These are phyloP conservation scores for Apiospora rasikravindrae DNA, from an alignment of 2,329 filamentous ascomycete genomes.

Conservation along the genomic window DNA sequence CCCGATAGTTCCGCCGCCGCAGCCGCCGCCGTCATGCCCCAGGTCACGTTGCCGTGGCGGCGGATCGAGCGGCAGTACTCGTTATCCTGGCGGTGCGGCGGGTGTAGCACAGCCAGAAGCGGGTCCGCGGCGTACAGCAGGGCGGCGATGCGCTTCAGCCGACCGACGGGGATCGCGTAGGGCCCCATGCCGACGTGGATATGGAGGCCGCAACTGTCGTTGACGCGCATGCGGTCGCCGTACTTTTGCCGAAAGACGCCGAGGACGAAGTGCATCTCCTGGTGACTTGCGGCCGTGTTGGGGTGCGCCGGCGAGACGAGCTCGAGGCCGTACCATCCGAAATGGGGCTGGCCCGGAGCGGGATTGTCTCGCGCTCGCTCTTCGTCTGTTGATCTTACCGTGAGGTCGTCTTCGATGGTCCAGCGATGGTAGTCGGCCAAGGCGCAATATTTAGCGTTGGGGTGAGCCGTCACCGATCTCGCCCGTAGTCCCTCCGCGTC, in stretches of 20 bases:
- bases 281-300: background rate
- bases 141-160: background rate
- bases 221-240: background rate
- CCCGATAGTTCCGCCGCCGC: background rate
- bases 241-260: background rate
- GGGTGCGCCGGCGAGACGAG: background rate
- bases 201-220: background rate
- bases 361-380: background rate
- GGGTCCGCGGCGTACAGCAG: background rate
- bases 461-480: background rate
- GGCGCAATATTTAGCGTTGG: background rate
- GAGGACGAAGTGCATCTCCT: background rate
- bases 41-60: background rate
- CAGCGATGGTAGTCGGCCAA: background rate
- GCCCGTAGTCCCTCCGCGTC: background rate
- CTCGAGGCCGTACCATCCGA: background rate
- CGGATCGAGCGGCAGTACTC: background rate
- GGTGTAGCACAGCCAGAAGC: background rate
- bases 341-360: too few species aligned
- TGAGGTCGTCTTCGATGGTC: background rate
- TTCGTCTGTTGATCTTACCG: background rate
- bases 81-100: background rate
- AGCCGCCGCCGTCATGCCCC: background rate
- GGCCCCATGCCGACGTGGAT: conserved; percentile 8
- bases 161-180: background rate